Percentiles rank a stretch among this genome's conserved stretches.
Conservation (phyloP, 257 asterid species). For the Leonotis leonurus region DNA sequence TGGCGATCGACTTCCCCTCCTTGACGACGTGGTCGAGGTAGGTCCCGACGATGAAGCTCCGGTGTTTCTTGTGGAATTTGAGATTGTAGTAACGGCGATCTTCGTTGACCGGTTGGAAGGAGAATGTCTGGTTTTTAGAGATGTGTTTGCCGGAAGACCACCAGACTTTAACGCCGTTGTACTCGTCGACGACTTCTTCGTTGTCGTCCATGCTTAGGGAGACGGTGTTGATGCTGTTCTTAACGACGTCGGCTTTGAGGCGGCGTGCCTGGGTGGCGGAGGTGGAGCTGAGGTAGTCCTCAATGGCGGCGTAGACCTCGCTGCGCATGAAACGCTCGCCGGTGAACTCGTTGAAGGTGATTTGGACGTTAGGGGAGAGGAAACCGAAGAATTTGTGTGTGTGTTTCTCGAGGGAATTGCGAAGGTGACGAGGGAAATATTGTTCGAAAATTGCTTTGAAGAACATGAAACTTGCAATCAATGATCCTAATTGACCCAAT, state of each 20-base stretch:
- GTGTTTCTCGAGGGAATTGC: not conserved
- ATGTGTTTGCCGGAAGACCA: slow-evolving; percentile 28
- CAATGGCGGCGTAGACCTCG: slow-evolving; percentile 28
- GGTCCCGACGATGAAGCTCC: not conserved
- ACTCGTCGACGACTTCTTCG: slow-evolving; percentile 24
- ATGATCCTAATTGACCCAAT: slow-evolving; percentile 25
- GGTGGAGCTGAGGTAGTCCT: slow-evolving; percentile 29
- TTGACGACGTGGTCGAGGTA: slow-evolving; percentile 21
- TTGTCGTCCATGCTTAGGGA: slow-evolving; percentile 32
- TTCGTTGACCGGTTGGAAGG: slow-evolving; percentile 17
- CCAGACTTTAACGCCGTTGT: slow-evolving; percentile 20
- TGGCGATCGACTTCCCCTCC: slow-evolving; percentile 18
- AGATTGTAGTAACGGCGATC: slow-evolving; percentile 27
- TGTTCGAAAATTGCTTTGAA: slow-evolving; percentile 20
- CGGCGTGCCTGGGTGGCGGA: slow-evolving; percentile 29
- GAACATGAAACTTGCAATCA: slow-evolving; percentile 22
- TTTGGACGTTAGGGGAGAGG: slow-evolving; percentile 31
- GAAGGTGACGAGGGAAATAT: slow-evolving; percentile 25
- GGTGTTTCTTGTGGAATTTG: slow-evolving; percentile 14
- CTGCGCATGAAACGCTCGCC: slow-evolving; percentile 28
- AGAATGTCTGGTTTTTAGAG: slow-evolving; percentile 22
- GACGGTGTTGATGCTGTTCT: slow-evolving; percentile 14
- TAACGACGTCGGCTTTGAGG: slow-evolving; percentile 25
- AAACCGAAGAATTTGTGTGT: not conserved
- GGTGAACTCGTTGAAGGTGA: slow-evolving; percentile 35